Conservation (phyloP, 306 rosid species). For the Vigna nakashimae region DNA sequence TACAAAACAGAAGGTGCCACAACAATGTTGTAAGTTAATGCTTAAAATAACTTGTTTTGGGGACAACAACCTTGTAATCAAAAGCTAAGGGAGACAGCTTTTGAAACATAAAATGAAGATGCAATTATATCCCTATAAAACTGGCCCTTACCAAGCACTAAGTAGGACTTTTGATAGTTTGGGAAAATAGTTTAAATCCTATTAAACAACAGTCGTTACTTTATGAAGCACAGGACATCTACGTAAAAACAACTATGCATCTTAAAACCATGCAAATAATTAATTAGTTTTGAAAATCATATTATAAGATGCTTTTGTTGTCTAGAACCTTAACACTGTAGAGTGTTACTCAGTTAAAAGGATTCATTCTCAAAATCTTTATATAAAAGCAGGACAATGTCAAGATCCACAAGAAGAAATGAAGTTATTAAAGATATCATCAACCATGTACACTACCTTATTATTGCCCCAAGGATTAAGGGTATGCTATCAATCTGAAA, state of each 20-base stretch:
- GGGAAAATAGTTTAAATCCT: background rate
- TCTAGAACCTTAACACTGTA: background rate
- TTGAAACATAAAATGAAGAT: background rate
- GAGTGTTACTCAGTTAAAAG: background rate
- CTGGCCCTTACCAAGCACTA: background rate
- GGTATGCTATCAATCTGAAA: constrained; percentile 81
- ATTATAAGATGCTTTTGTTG: constrained; percentile 1
- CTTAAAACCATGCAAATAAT: constrained; percentile 12
- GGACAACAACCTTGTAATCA: background rate
- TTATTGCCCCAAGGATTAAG: constrained; percentile 77
- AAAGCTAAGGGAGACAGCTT: background rate
- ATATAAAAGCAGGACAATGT: constrained; percentile 29
- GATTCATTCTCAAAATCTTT: constrained; percentile 4
- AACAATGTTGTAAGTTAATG: background rate
- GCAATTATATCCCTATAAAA: background rate
- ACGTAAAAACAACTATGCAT: background rate
- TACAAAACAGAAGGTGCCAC: background rate
- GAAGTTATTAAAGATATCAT: constrained; percentile 12
- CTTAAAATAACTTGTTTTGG: background rate
- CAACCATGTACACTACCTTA: constrained; percentile 58
- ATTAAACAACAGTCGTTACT: background rate
- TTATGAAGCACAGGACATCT: background rate
- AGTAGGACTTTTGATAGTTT: background rate
- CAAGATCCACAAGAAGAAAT: constrained; percentile 20
- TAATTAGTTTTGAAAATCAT: constrained; percentile 19